phyloP scores from a whole-genome alignment of 768 basidiomycete genomes.

The Lentinus tigrinus region DNA sequence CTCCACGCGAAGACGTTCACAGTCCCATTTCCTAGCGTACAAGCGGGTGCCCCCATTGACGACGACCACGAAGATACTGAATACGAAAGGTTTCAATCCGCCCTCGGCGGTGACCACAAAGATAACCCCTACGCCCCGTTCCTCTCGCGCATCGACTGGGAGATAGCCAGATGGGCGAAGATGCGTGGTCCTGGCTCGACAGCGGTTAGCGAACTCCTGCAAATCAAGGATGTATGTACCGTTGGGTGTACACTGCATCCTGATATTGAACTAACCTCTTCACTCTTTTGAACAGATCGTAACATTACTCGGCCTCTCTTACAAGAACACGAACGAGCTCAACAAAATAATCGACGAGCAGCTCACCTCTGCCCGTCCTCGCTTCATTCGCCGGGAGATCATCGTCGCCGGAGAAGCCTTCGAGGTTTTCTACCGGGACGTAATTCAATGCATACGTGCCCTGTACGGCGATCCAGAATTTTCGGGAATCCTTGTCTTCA shows the following conservation, averaged over 20 bases:
- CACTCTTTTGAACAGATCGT: no score
- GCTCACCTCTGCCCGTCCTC: slow-evolving; percentile 21
- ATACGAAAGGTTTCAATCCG: no score
- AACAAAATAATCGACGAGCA: slow-evolving; percentile 31
- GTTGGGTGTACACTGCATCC: no score
- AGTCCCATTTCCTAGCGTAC: no score
- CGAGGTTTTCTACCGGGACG: slow-evolving; percentile 32
- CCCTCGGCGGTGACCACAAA: neutral
- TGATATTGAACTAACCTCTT: no score
- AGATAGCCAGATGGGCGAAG: slow-evolving; percentile 42
- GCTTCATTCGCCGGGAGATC: slow-evolving; percentile 27
- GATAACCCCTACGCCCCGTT: slow-evolving; percentile 31
- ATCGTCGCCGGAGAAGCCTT: slow-evolving; percentile 27
- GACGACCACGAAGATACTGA: no score
- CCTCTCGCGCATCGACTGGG: slow-evolving; percentile 36
- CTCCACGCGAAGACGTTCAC: no score
- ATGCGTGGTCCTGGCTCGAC: slow-evolving; percentile 34
- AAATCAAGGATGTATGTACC: slow-evolving; percentile 35
- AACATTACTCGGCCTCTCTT: slow-evolving; percentile 27
- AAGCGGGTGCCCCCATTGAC: no score
- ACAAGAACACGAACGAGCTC: slow-evolving; percentile 26
- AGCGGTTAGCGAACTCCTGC: slow-evolving; percentile 36
- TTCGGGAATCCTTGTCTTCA: slow-evolving; percentile 23
- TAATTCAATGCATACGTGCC: slow-evolving; percentile 33
- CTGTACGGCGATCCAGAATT: slow-evolving; percentile 33